Conservation (phyloP, 2,329 filamentous ascomycete species). For the Xylariaceae sp. region DNA sequence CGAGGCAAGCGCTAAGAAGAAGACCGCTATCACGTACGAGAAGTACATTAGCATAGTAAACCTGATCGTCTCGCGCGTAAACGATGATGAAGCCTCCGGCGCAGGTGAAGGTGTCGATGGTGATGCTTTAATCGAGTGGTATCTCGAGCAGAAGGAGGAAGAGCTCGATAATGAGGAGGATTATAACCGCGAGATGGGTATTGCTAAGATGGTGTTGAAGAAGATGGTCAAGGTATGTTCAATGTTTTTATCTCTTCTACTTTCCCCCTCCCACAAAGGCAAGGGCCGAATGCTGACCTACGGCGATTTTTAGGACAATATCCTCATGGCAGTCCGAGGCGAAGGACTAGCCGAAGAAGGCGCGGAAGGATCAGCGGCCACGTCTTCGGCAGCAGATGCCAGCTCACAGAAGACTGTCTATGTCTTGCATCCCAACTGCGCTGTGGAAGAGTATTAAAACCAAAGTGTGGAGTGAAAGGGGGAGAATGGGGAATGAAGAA, state of each 20-base stretch:
- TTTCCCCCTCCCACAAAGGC: slow-evolving; percentile 1
- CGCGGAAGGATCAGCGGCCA: slow-evolving; percentile 39
- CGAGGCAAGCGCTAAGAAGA: slow-evolving; percentile 53
- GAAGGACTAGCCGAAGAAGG: slow-evolving; percentile 50
- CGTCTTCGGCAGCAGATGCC: slow-evolving; percentile 34
- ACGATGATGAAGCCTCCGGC: slow-evolving; percentile 69
- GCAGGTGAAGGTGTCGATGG: slow-evolving; percentile 80
- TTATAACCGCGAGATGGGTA: slow-evolving; percentile 59
- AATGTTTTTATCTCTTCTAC: slow-evolving; percentile 1
- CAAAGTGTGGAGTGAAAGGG: no score
- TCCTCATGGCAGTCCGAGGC: slow-evolving; percentile 74
- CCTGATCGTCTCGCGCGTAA: slow-evolving; percentile 75
- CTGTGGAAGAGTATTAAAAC: slow-evolving; percentile 57
- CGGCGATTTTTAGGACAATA: slow-evolving; percentile 63
- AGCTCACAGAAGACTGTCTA: slow-evolving; percentile 62
- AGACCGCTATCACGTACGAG: slow-evolving; percentile 83
- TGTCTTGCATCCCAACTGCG: slow-evolving; percentile 91
- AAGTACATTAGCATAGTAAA: slow-evolving; percentile 92
- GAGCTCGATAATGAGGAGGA: slow-evolving; percentile 79
- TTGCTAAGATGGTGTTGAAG: slow-evolving; percentile 70
- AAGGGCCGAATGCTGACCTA: slow-evolving; percentile 25
- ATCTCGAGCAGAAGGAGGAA: slow-evolving; percentile 84
- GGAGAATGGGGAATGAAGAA: no score
- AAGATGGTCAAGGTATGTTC: slow-evolving; percentile 86
- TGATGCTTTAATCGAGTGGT: slow-evolving; percentile 80